Evolutionary conservation across 441 rosid species (phyloP), one percentile per base, ranked within the genome.

Genomic region (Biscutella laevigata): DNA sequence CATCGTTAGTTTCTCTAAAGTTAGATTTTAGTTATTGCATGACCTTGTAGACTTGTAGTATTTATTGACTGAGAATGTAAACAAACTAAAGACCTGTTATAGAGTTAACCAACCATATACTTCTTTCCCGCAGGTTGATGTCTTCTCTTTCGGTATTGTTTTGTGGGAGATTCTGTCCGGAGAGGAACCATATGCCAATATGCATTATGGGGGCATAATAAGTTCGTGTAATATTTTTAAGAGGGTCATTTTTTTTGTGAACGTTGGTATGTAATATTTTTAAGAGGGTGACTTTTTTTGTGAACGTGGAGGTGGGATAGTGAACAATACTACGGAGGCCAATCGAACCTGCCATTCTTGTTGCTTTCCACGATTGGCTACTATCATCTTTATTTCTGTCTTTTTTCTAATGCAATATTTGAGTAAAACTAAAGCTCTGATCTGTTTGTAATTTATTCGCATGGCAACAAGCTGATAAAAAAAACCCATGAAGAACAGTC

Each of bases 201-300:
- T 86, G 95, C 95, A 84, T 68, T 82, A 87, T 55, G 97, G 97
- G 19, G 88, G 92, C 35, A 90, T 90, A 50, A 90, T 90, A 81
- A 95, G 97, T 86, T 39, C 11, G 66, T 41, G 39, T 32, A 29
- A 26, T 29, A 16, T 27, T 49, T 2, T 57, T 16, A n/a, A n/a
- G n/a, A n/a, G n/a, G n/a, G n/a, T 39, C 36, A 21, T 26, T 52
- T 19, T 15, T 27, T 26, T 19, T 51, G 4, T 13, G 14, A 40
- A 17, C 17, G 9, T 16, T 15, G n/a, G 39, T 36, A 26, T 29
- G 32, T n/a, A n/a, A n/a, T n/a, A n/a, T n/a, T 19, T 30, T n/a
- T 11, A 22, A 39, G 4, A 41, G 9, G 50, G 11, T 20, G 24
- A n/a, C 40, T 9, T 35, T 44, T 5, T 8, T 13, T 59, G 49